These are phyloP conservation scores for Akanthomyces dipterigenus DNA, from an alignment of 2,329 filamentous ascomycete species.

Conservation along the genomic window DNA sequence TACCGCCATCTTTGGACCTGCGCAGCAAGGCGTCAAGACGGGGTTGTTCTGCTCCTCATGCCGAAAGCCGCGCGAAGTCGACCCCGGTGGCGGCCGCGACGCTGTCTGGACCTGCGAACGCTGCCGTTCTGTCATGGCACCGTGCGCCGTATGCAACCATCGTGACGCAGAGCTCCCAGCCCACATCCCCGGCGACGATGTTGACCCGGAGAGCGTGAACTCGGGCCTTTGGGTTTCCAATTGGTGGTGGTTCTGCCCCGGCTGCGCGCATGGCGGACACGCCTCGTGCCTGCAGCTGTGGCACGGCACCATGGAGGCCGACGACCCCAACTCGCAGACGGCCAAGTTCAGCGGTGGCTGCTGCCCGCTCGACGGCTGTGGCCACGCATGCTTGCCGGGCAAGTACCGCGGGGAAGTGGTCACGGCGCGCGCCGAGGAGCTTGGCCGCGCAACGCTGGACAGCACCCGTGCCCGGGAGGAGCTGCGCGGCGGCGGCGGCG, in stretches of 20 bases:
- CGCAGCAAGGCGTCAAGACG: constrained; percentile 48
- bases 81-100: constrained; percentile 35
- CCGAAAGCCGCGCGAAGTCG: constrained; percentile 48
- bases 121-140: constrained; percentile 45
- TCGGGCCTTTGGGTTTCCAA: constrained; percentile 27
- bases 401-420: constrained; percentile 44
- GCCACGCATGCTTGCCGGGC: constrained; percentile 56
- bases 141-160: constrained; percentile 54
- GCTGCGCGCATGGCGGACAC: constrained; percentile 57
- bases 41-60: constrained; percentile 50
- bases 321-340: constrained; percentile 16
- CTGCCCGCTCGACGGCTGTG: constrained; percentile 59
- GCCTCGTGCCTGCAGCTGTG: constrained; percentile 52
- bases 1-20: constrained; percentile 43
- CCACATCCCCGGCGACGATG: constrained; percentile 26
- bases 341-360: constrained; percentile 45
- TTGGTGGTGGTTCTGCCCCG: constrained; percentile 57
- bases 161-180: constrained; percentile 40
- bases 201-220: constrained; percentile 20
- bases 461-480: constrained; percentile 23
- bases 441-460: constrained; percentile 42
- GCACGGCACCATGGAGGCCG: constrained; percentile 38
- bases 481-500: constrained; percentile 14
- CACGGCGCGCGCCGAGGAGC: constrained; percentile 42
- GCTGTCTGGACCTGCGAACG: constrained; percentile 54